These are phyloP conservation scores for Amylocarpus encephaloides DNA, from an alignment of 2,329 filamentous ascomycete genomes.

Conservation along the genomic window DNA sequence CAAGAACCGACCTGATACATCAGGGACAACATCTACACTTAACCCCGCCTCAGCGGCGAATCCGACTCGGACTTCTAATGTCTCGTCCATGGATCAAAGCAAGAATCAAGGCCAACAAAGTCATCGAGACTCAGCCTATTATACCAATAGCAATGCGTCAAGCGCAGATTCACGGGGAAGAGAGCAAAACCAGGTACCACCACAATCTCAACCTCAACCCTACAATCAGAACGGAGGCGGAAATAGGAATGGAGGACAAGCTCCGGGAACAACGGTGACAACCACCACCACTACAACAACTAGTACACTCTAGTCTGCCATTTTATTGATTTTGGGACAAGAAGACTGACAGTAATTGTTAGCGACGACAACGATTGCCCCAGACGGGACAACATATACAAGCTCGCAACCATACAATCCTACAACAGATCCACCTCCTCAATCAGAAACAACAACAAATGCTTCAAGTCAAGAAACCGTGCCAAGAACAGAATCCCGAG, in stretches of 20 bases:
- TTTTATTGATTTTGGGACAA: not conserved
- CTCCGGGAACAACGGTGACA: conserved; percentile 21
- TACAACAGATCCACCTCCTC: conserved; percentile 20
- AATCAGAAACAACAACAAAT: conserved; percentile 17
- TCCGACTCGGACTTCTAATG: too few relatives aligned
- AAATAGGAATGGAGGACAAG: conserved; percentile 6
- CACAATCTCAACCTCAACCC: too few relatives aligned
- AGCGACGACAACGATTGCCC: conserved; percentile 23
- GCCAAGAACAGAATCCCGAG: not conserved
- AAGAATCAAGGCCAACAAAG: not conserved
- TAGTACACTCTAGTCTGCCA: conserved; percentile 12
- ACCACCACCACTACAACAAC: conserved; percentile 26
- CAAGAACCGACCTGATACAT: too few relatives aligned
- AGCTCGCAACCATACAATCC: conserved; percentile 24
- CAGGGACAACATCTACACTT: too few relatives aligned
- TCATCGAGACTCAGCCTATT: not conserved
- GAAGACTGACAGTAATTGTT: conserved; percentile 3
- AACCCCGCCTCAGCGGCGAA: too few relatives aligned
- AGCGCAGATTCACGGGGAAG: too few relatives aligned
- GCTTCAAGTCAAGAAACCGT: conserved; percentile 7
- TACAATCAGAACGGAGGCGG: not conserved
- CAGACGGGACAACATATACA: conserved; percentile 21
- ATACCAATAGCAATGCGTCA: not conserved
- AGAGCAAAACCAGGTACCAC: too few relatives aligned
- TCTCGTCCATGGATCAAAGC: not conserved